Evolutionary conservation across 1,284 basidiomycete species (phyloP), one percentile per base, ranked within the genome.

Genomic region (Porogramme epimiltina): DNA sequence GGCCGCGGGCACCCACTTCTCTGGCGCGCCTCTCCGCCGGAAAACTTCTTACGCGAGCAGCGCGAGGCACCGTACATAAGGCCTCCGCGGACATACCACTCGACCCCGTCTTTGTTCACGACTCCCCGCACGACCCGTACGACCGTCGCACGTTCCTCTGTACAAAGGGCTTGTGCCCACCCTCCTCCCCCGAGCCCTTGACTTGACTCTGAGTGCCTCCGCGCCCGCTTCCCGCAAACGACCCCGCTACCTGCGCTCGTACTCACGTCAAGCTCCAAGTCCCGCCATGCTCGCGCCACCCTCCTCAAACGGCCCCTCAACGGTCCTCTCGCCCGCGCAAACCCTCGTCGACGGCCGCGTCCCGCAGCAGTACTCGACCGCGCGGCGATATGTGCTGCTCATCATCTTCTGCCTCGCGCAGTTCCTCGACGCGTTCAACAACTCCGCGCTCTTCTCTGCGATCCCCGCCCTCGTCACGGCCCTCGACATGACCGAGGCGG

Each of bases 361-460:
- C 38, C 59, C 43, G 16, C 65, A 55, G 60, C 63, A 46, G 65
- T 71, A 65, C 53, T 66, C 51, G 23, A 49, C 52, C 23, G 58
- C 51, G 22, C 60, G 65, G 42, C 62, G 64, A 24, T 69, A 69
- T 38, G 40, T 70, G 16, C 55, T 79, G 8, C 65, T 79, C n/a
- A 45, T 66, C n/a, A 59, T 75, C 37, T 76, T 77, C 57, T 78
- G 77, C 48, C 64, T 72, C 19, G 73, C 76, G 3, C 73, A 78
- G 53, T 78, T 75, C 61, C 63, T 81, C 55, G 76, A 75, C 33
- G 62, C 77, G 13, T 74, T 79, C 70, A 76, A 75, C 65, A 80
- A 75, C 59, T 73, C 77, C 3, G 70, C 74, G 2, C 65, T 80
- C 45, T 74, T 76, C 56, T 70, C 76, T 2, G 73, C 74, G 48